Evolutionary conservation across 140 eudicot genomes (phyloP), one percentile per base, ranked within the genome.

Genomic region (Stevia rebaudiana): DNA sequence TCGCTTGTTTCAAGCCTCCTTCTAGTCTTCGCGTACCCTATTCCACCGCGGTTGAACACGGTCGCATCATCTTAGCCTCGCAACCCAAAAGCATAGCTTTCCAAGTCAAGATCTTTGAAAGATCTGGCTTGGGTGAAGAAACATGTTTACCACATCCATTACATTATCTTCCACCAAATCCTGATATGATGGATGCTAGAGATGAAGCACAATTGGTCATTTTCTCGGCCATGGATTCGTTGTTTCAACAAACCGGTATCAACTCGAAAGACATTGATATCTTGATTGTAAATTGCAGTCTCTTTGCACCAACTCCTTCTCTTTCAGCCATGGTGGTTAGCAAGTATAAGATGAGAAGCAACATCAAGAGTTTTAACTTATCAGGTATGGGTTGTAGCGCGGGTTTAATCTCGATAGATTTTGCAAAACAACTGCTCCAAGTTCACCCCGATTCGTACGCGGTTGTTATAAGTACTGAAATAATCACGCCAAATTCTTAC

Each of bases 321-420:
- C 49, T 81, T 48, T 78, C 92, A 9, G 83, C 80, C 15, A 76
- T 81, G 84, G 85, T 84, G 57, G 78, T 81, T 23, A 84, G 67
- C 25, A 81, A 76, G 69, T 84, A 69, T 64, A 75, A 75, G 10
- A 50, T 84, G 81, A 76, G 92, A 54, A 84, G 87, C 46, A 84
- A 84, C 13, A 40, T 84, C 10, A 84, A 78, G 74, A 84, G 87
- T 52, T 84, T 68, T 52, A 84, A 84, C 57, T 59, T 84, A 2
- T 81, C 92, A 0, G 92, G 92, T 4, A 84, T 84, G 92, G 92
- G 92, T 12, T 84, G 92, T 71, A 84, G 92, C 39, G 92, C 92
- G 1, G 85, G 92, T 4, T 41, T 84, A 16, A 84, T 81, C 25
- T 76, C 87, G 2, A 51, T 84, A 0, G 80, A 76, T 60, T 51